These are phyloP conservation scores for Claviceps citrina DNA, from an alignment of 2,329 filamentous ascomycete genomes.

Conservation along the genomic window DNA sequence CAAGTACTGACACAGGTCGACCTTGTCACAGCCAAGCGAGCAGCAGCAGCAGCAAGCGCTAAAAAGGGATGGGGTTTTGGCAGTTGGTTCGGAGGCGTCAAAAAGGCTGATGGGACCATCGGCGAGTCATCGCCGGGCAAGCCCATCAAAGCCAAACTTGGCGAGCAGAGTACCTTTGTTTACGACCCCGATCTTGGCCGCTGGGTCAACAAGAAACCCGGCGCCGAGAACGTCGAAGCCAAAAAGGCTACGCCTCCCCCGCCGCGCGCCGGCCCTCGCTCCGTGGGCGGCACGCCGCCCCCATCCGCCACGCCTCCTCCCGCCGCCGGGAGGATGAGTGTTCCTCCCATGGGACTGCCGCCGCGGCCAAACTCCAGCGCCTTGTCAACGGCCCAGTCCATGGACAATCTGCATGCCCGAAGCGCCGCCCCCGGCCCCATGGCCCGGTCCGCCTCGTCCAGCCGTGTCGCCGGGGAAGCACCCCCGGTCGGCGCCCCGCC, in stretches of 20 bases:
- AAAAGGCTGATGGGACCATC: slow-evolving; percentile 31
- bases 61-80: slow-evolving; percentile 68
- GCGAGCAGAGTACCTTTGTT: slow-evolving; percentile 82
- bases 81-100: slow-evolving; percentile 69
- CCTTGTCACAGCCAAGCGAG: slow-evolving; percentile 43
- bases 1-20: background rate
- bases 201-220: slow-evolving; percentile 93
- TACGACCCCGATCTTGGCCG: slow-evolving; percentile 94
- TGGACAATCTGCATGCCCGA: slow-evolving; percentile 20
- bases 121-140: slow-evolving; percentile 36
- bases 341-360: slow-evolving; percentile 18
- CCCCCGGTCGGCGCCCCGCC: slow-evolving; percentile 35
- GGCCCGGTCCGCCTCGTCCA: slow-evolving; percentile 34
- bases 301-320: slow-evolving; percentile 23
- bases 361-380: slow-evolving; percentile 6
- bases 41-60: slow-evolving; percentile 24
- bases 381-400: slow-evolving; percentile 2
- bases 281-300: slow-evolving; percentile 37
- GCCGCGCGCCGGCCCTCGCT: slow-evolving; percentile 45
- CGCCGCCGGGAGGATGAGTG: slow-evolving; percentile 14
- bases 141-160: slow-evolving; percentile 82
- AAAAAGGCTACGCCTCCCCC: slow-evolving; percentile 63
- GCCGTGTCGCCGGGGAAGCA: slow-evolving; percentile 20
- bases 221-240: slow-evolving; percentile 43
- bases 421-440: slow-evolving; percentile 23